Conservation (phyloP, 192 early-diverging fungal species). For the Entomortierella beljakovae region DNA sequence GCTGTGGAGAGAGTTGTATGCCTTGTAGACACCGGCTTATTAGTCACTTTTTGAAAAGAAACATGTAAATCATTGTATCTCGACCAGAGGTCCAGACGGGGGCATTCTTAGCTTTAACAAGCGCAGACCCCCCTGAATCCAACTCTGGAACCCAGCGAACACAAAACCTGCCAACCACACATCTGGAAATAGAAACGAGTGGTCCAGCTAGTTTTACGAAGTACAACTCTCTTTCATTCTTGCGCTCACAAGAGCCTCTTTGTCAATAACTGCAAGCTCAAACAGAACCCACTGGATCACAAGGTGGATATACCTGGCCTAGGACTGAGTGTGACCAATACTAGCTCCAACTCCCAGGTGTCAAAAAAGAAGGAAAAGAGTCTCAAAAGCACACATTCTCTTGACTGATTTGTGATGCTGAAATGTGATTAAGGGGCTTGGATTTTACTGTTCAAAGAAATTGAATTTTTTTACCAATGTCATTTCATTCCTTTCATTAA, state of each 20-base stretch:
- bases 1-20: slow-evolving; percentile 25
- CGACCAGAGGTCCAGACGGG: slow-evolving; percentile 31
- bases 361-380: too few relatives aligned
- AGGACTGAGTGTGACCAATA: too few relatives aligned
- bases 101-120: slow-evolving; percentile 36
- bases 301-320: too few relatives aligned
- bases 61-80: slow-evolving; percentile 13
- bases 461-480: background rate
- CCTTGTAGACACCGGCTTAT: slow-evolving; percentile 17
- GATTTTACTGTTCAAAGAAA: too few relatives aligned
- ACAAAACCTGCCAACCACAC: slow-evolving; percentile 32
- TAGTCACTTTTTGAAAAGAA: slow-evolving; percentile 17
- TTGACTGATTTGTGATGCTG: too few relatives aligned
- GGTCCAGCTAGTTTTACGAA: slow-evolving; percentile 2
- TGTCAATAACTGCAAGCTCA: too few relatives aligned
- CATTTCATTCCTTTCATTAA: background rate
- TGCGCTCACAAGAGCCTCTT: too few relatives aligned
- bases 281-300: too few relatives aligned
- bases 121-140: slow-evolving; percentile 14
- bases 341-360: too few relatives aligned
- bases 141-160: slow-evolving; percentile 23
- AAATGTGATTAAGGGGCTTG: too few relatives aligned
- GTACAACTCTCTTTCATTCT: background rate
- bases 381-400: background rate
- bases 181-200: slow-evolving; percentile 13